Evolutionary conservation across 2,329 filamentous ascomycete species (phyloP).

Genomic region (Penicillium polonicum): DNA sequence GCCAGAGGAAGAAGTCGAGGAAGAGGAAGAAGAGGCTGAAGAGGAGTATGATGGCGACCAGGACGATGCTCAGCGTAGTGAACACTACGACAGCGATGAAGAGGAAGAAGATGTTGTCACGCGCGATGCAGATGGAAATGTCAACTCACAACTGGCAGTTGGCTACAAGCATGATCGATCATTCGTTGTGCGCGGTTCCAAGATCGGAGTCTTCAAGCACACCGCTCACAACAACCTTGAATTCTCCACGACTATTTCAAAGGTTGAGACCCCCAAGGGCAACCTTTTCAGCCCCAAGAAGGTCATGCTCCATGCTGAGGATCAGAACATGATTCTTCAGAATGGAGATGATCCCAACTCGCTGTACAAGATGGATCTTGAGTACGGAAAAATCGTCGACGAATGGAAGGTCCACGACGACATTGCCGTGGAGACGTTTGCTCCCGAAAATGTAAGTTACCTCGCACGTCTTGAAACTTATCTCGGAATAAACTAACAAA

Average conservation of each 20-base stretch:
- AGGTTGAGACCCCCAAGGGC: constrained; percentile 84
- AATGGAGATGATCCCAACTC: constrained; percentile 81
- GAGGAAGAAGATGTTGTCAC: constrained; percentile 74
- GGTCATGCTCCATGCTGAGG: constrained; percentile 91
- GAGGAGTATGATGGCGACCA: constrained; percentile 62
- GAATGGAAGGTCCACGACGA: constrained; percentile 99
- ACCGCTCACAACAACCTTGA: constrained; percentile 88
- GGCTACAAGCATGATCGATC: constrained; percentile 97
- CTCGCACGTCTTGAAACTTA: background rate
- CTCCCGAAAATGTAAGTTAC: constrained; percentile 71
- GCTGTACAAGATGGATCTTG: constrained; percentile 94
- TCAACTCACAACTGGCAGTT: constrained; percentile 91
- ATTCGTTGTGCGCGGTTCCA: constrained; percentile 93
- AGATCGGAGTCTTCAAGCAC: constrained; percentile 99
- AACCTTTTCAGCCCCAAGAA: constrained; percentile 91
- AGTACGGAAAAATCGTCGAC: constrained; percentile 96
- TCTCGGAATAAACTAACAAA: constrained; percentile 26
- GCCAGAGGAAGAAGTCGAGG: constrained; percentile 56
- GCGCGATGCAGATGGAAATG: constrained; percentile 70
- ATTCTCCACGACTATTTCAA: constrained; percentile 96
- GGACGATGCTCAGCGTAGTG: constrained; percentile 65
- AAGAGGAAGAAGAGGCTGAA: constrained; percentile 54
- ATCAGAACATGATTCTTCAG: constrained; percentile 85
- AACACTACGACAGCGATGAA: constrained; percentile 73
- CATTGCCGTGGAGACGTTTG: constrained; percentile 87